Conservation (phyloP, 192 early-diverging fungal species). For the Coemansia erecta region DNA sequence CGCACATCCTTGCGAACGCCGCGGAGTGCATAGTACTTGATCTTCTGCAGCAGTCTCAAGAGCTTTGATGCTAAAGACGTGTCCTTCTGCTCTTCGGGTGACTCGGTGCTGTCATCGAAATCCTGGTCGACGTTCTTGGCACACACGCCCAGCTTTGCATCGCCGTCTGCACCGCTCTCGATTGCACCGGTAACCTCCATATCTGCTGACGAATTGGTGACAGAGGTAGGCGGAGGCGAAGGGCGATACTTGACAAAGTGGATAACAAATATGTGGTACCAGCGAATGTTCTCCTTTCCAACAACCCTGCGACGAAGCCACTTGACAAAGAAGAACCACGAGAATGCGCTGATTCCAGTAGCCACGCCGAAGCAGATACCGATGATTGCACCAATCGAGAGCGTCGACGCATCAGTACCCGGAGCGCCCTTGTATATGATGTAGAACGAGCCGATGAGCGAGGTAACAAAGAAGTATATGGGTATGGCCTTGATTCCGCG, state of each 20-base stretch:
- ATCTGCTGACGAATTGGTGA: slow-evolving; percentile 6
- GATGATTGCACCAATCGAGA: slow-evolving; percentile 54
- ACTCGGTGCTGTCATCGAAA: slow-evolving; percentile 7
- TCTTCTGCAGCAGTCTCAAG: slow-evolving; percentile 3
- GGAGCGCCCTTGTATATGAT: slow-evolving; percentile 72
- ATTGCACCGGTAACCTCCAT: slow-evolving; percentile 28
- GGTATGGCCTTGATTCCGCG: slow-evolving; percentile 68
- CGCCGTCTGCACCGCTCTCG: slow-evolving; percentile 25
- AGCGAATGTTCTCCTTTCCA: slow-evolving; percentile 64
- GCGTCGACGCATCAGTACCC: slow-evolving; percentile 36
- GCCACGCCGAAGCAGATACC: slow-evolving; percentile 66
- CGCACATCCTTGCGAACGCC: slow-evolving; percentile 56
- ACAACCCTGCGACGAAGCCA: slow-evolving; percentile 64
- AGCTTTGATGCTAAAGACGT: slow-evolving; percentile 9
- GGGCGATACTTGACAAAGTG: slow-evolving; percentile 58
- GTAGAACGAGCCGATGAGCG: slow-evolving; percentile 64
- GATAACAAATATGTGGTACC: slow-evolving; percentile 70
- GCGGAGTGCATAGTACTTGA: slow-evolving; percentile 33
- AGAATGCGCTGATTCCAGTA: slow-evolving; percentile 54
- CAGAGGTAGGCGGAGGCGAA: slow-evolving; percentile 22
- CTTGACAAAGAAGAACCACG: slow-evolving; percentile 64
- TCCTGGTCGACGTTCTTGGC: slow-evolving; percentile 18
- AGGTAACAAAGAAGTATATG: slow-evolving; percentile 66
- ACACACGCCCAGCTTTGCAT: slow-evolving; percentile 16
- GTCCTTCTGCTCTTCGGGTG: slow-evolving; percentile 5